Percentiles rank a stretch among this genome's conserved stretches.
These are phyloP conservation scores for Pelargonium nanum DNA, from an alignment of 345 rosid species.

Conservation along the genomic window DNA sequence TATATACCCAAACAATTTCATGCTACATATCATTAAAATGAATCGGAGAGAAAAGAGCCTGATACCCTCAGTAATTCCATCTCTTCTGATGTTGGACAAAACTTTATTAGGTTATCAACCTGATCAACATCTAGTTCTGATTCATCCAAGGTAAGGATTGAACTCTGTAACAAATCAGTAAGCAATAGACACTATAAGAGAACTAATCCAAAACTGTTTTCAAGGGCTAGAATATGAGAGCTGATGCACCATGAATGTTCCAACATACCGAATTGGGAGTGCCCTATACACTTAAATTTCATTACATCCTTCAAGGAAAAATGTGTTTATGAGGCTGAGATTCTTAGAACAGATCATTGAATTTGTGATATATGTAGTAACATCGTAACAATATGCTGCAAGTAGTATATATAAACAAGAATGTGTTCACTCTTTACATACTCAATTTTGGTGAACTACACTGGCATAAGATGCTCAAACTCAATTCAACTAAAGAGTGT, in stretches of 20 bases:
- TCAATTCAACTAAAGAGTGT: too few relatives aligned
- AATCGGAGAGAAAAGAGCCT: neutral
- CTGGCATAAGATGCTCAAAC: too few relatives aligned
- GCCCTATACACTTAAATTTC: too few relatives aligned
- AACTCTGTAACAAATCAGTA: slow-evolving; percentile 35
- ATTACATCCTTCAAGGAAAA: too few relatives aligned
- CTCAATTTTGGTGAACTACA: too few relatives aligned
- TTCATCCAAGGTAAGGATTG: slow-evolving; percentile 70
- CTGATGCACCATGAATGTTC: neutral
- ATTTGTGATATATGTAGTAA: too few relatives aligned
- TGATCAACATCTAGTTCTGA: slow-evolving; percentile 68
- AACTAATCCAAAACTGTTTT: neutral
- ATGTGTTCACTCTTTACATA: too few relatives aligned
- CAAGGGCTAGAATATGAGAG: neutral
- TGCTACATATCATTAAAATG: slow-evolving; percentile 1
- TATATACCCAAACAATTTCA: neutral
- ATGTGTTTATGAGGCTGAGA: too few relatives aligned
- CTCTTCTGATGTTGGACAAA: slow-evolving; percentile 87
- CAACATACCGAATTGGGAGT: too few relatives aligned
- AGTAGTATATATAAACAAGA: too few relatives aligned
- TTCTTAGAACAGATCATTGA: too few relatives aligned
- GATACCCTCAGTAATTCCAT: slow-evolving; percentile 57
- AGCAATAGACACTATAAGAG: neutral
- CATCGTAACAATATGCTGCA: too few relatives aligned
- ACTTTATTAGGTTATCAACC: slow-evolving; percentile 70